Evolutionary conservation across 257 asterid species (phyloP).

Genomic region (Paulownia fortunei): DNA sequence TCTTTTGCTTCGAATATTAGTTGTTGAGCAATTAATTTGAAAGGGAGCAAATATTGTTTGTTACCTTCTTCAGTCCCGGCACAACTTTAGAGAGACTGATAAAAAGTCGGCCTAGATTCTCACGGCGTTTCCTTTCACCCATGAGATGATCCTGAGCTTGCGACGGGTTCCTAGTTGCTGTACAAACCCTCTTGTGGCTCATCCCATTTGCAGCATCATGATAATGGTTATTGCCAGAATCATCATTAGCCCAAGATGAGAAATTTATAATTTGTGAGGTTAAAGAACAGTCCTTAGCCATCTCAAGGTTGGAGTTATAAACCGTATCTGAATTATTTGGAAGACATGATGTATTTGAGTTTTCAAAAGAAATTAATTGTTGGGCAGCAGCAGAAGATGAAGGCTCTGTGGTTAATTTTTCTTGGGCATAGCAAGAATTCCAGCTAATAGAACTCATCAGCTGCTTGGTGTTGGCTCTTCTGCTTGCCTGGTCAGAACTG

Average conservation of each 20-base stretch:
- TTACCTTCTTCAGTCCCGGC: slow-evolving; percentile 70
- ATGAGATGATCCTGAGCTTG: slow-evolving; percentile 67
- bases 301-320: not conserved
- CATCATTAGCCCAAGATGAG: slow-evolving; percentile 12
- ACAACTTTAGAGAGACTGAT: slow-evolving; percentile 55
- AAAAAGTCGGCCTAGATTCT: slow-evolving; percentile 55
- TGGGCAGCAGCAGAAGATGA: not conserved
- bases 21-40: not conserved
- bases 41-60: not conserved
- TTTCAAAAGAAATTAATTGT: slow-evolving; percentile 37
- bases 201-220: not conserved
- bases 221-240: not conserved
- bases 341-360: not conserved
- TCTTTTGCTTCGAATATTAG: no score
- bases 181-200: not conserved
- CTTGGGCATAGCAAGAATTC: slow-evolving; percentile 10
- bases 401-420: not conserved
- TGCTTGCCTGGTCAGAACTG: not conserved
- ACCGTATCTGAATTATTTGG: no score
- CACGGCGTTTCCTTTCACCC: slow-evolving; percentile 65
- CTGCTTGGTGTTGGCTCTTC: not conserved
- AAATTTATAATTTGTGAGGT: slow-evolving; percentile 30
- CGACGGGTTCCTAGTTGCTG: slow-evolving; percentile 33
- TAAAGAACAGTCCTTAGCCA: slow-evolving; percentile 7
- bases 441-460: not conserved